Evolutionary conservation across 2,329 filamentous ascomycete species (phyloP), one percentile per base, ranked within the genome.

Genomic region (Neonectria coccinea): DNA sequence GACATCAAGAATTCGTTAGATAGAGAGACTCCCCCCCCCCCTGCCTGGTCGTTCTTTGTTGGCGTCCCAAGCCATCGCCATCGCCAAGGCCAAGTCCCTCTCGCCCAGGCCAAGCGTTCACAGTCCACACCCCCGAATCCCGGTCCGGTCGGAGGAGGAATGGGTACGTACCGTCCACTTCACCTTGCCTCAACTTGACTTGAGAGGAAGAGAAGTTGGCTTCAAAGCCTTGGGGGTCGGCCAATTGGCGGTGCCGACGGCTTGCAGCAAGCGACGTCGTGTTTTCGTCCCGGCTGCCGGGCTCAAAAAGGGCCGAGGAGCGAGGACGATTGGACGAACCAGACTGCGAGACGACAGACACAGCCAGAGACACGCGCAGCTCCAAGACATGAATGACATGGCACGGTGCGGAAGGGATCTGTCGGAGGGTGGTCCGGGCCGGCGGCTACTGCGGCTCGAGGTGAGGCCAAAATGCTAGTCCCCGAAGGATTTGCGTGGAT

Each of bases 401-500:
- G 51, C 20, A 64, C 65, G 62, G 66, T 20, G 5, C 39, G n/a
- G 39, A 18, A 42, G 8, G 39, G 45, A 55, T 56, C 44, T 45
- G 53, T 61, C 53, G 59, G 61, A 65, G 59, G 53, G 65, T 72
- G 71, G 71, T 68, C 71, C 72, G 72, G 71, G 62, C 71, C 70
- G 72, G 72, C 72, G 72, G 70, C 71, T 74, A 69, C 73, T 74
- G 72, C 72, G 72, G 70, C 70, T 73, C 64, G 54, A 59, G 59
- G 51, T 52, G 62, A 67, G 48, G 62, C 50, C 66, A 64, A 65
- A 64, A 57, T 61, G 41, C 48, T 62, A 62, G 58, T 66, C 55
- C 56, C 61, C 59, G 66, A 67, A 62, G 48, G 27, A 51, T 51
- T 18, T 20, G 39, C n/a, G 7, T 42, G 39, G 39, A 42, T 11